Percentiles rank a stretch among this genome's conserved stretches.
Evolutionary conservation across 805 yeast species (phyloP).

Genomic region (Aciculoconidium aculeatum): DNA sequence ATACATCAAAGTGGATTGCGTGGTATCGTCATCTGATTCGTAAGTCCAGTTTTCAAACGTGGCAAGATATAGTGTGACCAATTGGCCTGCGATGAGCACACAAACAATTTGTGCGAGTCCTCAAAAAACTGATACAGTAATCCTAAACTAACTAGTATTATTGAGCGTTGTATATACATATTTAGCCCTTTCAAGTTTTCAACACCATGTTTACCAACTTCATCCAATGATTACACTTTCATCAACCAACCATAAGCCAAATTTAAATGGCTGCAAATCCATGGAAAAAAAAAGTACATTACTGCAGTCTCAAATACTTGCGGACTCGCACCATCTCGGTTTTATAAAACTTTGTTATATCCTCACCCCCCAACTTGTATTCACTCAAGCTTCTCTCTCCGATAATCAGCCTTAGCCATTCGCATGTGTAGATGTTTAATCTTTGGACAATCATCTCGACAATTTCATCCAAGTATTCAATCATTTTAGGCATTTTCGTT

Average conservation of each 20-base stretch:
- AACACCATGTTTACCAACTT: background rate
- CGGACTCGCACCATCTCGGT: background rate
- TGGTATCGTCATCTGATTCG: too few species aligned
- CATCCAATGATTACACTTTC: background rate
- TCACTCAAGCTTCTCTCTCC: conserved; percentile 3
- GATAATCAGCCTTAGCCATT: conserved; percentile 3
- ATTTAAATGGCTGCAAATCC: conserved; percentile 1
- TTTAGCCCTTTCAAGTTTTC: too few species aligned
- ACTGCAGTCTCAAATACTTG: background rate
- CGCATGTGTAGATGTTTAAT: conserved; percentile 3
- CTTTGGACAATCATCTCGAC: conserved; percentile 3
- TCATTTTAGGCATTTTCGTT: background rate
- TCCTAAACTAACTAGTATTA: too few species aligned
- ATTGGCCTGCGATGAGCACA: too few species aligned
- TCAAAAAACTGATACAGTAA: too few species aligned
- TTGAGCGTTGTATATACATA: too few species aligned
- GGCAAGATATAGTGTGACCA: too few species aligned
- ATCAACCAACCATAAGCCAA: conserved; percentile 1
- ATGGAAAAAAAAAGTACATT: background rate
- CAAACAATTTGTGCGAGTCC: too few species aligned
- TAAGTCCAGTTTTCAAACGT: too few species aligned
- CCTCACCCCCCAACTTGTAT: conserved; percentile 1
- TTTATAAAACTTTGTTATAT: conserved; percentile 3
- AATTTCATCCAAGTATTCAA: conserved; percentile 6
- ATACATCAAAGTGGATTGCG: too few species aligned